phyloP scores from a whole-genome alignment of 179 eudicot species.

The Corrigiola litoralis region DNA sequence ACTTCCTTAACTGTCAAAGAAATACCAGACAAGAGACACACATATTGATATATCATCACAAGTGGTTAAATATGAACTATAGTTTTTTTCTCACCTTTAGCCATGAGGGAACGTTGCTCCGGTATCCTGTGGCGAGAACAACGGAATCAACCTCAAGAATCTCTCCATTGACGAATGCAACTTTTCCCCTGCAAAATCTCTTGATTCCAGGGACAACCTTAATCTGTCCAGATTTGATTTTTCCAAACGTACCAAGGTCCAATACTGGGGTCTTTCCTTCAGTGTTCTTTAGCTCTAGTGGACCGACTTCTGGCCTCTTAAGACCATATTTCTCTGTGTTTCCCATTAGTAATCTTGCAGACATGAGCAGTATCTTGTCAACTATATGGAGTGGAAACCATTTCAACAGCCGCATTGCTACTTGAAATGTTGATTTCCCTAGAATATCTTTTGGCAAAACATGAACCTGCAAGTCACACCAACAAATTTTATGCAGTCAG shows the following conservation, averaged over 20 bases:
- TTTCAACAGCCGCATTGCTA: constrained; percentile 56
- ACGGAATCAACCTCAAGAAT: constrained; percentile 68
- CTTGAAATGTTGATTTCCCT: constrained; percentile 74
- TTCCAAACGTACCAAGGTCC: constrained; percentile 69
- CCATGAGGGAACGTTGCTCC: constrained; percentile 96
- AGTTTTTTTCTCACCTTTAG: constrained; percentile 53
- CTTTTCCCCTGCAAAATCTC: constrained; percentile 53
- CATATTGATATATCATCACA: not conserved
- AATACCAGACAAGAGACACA: constrained; percentile 19
- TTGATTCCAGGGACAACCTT: constrained; percentile 85
- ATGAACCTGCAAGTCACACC: constrained; percentile 51
- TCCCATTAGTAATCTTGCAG: constrained; percentile 58
- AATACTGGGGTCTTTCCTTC: constrained; percentile 92
- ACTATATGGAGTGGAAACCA: constrained; percentile 62
- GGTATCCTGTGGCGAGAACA: constrained; percentile 87
- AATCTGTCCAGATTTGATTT: constrained; percentile 70
- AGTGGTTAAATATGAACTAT: not conserved
- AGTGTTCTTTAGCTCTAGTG: constrained; percentile 72
- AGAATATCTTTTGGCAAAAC: constrained; percentile 79
- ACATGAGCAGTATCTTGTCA: constrained; percentile 55
- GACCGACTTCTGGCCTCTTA: constrained; percentile 75
- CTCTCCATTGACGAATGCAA: constrained; percentile 59
- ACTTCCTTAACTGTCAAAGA: constrained; percentile 62
- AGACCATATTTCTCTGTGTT: constrained; percentile 67
- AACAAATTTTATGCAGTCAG: too few species aligned